phyloP scores from a whole-genome alignment of 148 eudicot species.

The Selenicereus undatus region DNA sequence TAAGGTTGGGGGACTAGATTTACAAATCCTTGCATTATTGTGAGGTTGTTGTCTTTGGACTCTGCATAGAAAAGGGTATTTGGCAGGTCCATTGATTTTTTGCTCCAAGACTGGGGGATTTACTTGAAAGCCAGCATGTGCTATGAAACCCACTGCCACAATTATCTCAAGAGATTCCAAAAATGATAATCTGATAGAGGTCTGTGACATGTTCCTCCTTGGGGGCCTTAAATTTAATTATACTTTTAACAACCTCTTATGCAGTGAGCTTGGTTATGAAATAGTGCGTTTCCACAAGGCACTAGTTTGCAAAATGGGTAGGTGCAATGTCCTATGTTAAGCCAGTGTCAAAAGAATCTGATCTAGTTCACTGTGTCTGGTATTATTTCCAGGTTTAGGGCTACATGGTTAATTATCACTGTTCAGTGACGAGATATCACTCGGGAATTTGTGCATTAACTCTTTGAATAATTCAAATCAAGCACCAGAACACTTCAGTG shows the following conservation, averaged over 20 bases:
- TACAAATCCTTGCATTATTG: background rate
- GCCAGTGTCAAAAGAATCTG: background rate
- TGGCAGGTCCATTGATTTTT: background rate
- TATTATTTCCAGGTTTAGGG: background rate
- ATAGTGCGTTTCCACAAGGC: background rate
- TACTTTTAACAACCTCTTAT: background rate
- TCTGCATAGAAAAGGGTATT: background rate
- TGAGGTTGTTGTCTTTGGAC: background rate
- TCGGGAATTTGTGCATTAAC: background rate
- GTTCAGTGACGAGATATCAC: background rate
- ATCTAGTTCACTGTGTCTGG: background rate
- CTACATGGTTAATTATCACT: background rate
- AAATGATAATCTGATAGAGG: background rate
- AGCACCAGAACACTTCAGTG: background rate
- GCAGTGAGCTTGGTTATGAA: background rate
- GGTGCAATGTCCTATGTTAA: background rate
- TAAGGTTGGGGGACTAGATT: too few relatives aligned
- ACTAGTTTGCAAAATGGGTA: background rate
- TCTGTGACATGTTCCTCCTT: background rate
- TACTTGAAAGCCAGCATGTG: background rate
- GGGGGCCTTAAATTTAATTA: too few relatives aligned
- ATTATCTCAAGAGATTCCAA: background rate
- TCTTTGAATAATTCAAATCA: conserved; percentile 1
- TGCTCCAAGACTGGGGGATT: background rate
- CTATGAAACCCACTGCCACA: background rate